Conservation (phyloP, 768 basidiomycete species). For the Neoboletus subvelutipes region DNA sequence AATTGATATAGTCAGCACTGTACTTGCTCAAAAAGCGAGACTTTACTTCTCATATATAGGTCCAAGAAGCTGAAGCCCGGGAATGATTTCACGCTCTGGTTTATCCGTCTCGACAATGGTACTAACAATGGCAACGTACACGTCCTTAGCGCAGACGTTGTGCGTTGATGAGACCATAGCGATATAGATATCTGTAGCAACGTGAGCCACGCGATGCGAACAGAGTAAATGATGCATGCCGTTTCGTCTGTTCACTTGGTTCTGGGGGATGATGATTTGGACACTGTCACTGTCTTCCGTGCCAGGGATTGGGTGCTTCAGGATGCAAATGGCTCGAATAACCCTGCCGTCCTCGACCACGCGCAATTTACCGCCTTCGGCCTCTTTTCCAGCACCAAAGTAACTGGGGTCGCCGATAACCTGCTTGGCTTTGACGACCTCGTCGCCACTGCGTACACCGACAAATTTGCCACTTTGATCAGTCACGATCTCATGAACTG, state of each 20-base stretch:
- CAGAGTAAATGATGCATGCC: conserved; percentile 49
- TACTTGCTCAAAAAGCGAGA: background rate
- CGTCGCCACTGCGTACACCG: conserved; percentile 84
- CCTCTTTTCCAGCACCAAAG: conserved; percentile 74
- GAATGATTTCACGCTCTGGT: conserved; percentile 90
- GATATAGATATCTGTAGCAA: conserved; percentile 87
- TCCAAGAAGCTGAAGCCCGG: conserved; percentile 89
- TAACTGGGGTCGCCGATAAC: conserved; percentile 98
- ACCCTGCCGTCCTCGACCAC: conserved; percentile 94
- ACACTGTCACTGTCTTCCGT: conserved; percentile 94
- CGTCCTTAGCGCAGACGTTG: conserved; percentile 94
- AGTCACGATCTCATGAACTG: conserved; percentile 86
- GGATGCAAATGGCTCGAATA: conserved; percentile 93
- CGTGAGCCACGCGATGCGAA: conserved; percentile 3
- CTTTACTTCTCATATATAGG: conserved; percentile 90
- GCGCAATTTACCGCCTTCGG: conserved; percentile 73
- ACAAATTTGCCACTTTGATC: conserved; percentile 85
- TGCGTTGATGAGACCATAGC: conserved; percentile 97
- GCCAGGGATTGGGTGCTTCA: conserved; percentile 97
- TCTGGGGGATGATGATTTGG: conserved; percentile 98
- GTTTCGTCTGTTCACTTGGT: conserved; percentile 90
- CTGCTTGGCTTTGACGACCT: conserved; percentile 95
- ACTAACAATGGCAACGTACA: conserved; percentile 96
- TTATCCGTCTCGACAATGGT: conserved; percentile 94
- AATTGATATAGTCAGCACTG: conserved; percentile 10